phyloP scores from a whole-genome alignment of 2,329 filamentous ascomycete genomes.

The Fusarium chlamydosporum region DNA sequence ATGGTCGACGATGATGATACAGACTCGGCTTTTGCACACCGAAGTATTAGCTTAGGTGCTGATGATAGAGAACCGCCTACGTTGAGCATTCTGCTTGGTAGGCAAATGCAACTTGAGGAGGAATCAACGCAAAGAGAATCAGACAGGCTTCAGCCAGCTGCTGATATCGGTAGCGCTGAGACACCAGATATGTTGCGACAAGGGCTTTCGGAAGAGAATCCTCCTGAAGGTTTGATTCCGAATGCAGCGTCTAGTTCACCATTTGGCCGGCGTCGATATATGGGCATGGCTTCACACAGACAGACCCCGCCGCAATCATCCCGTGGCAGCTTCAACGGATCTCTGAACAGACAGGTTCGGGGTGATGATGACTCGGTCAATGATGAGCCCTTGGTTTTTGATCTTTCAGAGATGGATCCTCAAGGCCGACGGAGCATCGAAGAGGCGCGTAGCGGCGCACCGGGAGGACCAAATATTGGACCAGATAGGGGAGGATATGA shows the following conservation, averaged over 20 bases:
- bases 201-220: conserved; percentile 62
- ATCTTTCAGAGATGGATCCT: conserved; percentile 78
- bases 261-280: conserved; percentile 63
- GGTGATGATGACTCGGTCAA: conserved; percentile 68
- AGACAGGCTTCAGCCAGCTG: conserved; percentile 58
- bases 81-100: conserved; percentile 72
- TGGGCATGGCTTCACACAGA: conserved; percentile 59
- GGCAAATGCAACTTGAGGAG: conserved; percentile 56
- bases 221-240: conserved; percentile 61
- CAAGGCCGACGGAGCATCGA: conserved; percentile 71
- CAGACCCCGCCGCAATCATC: conserved; percentile 62
- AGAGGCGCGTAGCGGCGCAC: conserved; percentile 61
- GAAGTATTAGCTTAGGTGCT: conserved; percentile 76
- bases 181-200: conserved; percentile 59
- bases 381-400: conserved; percentile 79
- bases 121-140: conserved; percentile 48
- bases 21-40: conserved; percentile 73
- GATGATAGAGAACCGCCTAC: conserved; percentile 75
- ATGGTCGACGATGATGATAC: conserved; percentile 70
- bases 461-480: conserved; percentile 52
- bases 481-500: conserved; percentile 59
- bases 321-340: conserved; percentile 62
- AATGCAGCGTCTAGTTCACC: conserved; percentile 60
- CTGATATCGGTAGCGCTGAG: conserved; percentile 59
- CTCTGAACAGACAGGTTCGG: conserved; percentile 56